These are phyloP conservation scores for Cotoneaster glaucophyllus DNA, from an alignment of 306 rosid genomes.

Conservation along the genomic window DNA sequence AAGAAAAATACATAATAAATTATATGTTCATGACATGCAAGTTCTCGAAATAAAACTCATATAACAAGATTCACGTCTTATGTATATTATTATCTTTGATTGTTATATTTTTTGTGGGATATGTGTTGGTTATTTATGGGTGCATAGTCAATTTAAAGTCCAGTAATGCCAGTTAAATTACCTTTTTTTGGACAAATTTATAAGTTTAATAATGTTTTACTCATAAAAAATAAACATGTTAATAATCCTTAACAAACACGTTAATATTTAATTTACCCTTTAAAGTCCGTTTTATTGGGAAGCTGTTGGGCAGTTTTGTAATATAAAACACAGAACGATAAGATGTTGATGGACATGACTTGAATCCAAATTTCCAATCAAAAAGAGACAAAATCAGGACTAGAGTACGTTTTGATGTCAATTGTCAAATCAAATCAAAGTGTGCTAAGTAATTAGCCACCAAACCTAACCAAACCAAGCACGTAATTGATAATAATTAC, in stretches of 20 bases:
- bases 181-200: too few species aligned
- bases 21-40: too few species aligned
- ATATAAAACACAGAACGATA: background rate
- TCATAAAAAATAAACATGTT: too few species aligned
- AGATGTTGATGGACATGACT: conserved; percentile 9
- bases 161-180: too few species aligned
- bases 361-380: background rate
- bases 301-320: background rate
- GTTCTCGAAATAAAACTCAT: background rate
- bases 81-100: background rate
- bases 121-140: background rate
- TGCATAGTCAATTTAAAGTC: background rate
- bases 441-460: background rate
- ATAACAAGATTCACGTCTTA: background rate
- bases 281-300: background rate
- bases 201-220: accelerated
- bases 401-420: background rate
- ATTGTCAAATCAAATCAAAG: conserved; percentile 6
- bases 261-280: too few species aligned
- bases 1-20: too few species aligned
- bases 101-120: background rate
- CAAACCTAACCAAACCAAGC: background rate
- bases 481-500: background rate
- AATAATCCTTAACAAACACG: too few species aligned
- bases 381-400: conserved; percentile 1